Percentiles rank a stretch among this genome's conserved stretches.
Evolutionary conservation across 2,329 filamentous ascomycete genomes (phyloP).

Genomic region (Fusarium decemcellulare): DNA sequence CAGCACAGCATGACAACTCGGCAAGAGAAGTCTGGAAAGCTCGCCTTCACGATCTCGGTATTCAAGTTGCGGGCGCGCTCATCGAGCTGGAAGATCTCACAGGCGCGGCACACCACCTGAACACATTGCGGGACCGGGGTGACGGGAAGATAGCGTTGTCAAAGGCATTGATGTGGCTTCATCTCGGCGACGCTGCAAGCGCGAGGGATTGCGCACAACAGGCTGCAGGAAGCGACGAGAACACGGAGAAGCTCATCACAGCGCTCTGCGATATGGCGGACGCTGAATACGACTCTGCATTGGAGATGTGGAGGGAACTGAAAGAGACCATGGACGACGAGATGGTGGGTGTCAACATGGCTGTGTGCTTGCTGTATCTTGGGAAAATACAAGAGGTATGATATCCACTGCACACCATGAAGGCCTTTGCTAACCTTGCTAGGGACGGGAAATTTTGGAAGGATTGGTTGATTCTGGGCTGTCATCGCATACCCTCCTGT

Average conservation of each 20-base stretch:
- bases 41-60: slow-evolving; percentile 81
- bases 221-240: slow-evolving; percentile 48
- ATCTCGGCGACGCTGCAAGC: slow-evolving; percentile 81
- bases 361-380: slow-evolving; percentile 87
- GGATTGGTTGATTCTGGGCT: slow-evolving; percentile 72
- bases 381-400: slow-evolving; percentile 80
- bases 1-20: slow-evolving; percentile 62
- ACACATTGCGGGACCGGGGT: slow-evolving; percentile 63
- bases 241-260: slow-evolving; percentile 65
- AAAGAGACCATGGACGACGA: slow-evolving; percentile 66
- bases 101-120: slow-evolving; percentile 82
- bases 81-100: slow-evolving; percentile 91
- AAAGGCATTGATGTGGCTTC: slow-evolving; percentile 79
- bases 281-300: slow-evolving; percentile 77
- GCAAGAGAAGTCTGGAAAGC: slow-evolving; percentile 77
- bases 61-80: slow-evolving; percentile 75
- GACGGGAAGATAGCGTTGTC: slow-evolving; percentile 61
- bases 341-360: slow-evolving; percentile 85
- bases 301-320: slow-evolving; percentile 71
- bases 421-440: slow-evolving; percentile 23
- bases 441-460: slow-evolving; percentile 79
- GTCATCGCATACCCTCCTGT: slow-evolving; percentile 84
- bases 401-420: neutral
- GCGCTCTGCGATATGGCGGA: slow-evolving; percentile 86
- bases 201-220: slow-evolving; percentile 70